Evolutionary conservation across 371 early-diverging fungal species (phyloP), one percentile per base, ranked within the genome.

Genomic region (Rhizopus sp.): DNA sequence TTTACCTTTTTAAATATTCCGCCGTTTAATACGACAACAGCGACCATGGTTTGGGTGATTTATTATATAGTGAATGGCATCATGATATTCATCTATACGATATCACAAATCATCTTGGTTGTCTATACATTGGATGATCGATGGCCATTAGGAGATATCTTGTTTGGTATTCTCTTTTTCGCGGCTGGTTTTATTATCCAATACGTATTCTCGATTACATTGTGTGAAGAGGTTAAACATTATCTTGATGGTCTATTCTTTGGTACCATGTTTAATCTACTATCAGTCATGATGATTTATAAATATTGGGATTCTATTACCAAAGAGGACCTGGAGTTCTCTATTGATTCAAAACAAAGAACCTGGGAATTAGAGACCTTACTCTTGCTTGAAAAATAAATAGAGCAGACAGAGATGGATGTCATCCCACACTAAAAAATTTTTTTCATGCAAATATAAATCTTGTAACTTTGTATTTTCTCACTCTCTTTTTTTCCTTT

Each of bases 251-350:
- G 95, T 15, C 60, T 91, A 62, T 95, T 95, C 80, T 92, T 95
- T 75, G 91, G 90, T 17, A 78, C 81, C 7, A 88, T 88, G 37
- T 91, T 79, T 67, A 90, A 86, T 34, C 73, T 95, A 54, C 74
- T 95, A 42, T 82, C 88, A 7, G 93, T 95, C 34, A 95, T 95
- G 95, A 94, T 95, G 93, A 86, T 94, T 5, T 95, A 95, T 82
- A 95, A 95, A 70, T 95, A 89, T 73, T 95, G 95, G 95, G 94
- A 95, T 70, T 85, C 86, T 5, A 94, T 95, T 63, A 95, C 95
- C 33, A 92, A 91, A 68, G 95, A 95, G 66, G 95, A 94, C 66
- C 72, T 95, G 32, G 95, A 95, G 73, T 95, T 94, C 66, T 83
- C 87, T 38, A 91, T 95, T 35, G 91, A 87, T 54, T 87, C 91